Conservation (phyloP, 305 asterid species). For the Rubia balearica region DNA sequence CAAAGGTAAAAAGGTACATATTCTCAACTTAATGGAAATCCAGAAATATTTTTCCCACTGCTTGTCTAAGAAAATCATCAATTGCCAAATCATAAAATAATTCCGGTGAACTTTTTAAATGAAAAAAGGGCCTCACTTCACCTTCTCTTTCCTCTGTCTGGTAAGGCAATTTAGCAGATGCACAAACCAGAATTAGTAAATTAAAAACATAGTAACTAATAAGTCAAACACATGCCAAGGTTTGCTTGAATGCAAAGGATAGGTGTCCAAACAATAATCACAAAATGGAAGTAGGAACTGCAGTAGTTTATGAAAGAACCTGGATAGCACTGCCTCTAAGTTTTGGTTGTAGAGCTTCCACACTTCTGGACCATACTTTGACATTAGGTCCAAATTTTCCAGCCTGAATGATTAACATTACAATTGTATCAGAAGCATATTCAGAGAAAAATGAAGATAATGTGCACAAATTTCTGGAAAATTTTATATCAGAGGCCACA, state of each 20-base stretch:
- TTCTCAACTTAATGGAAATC: neutral
- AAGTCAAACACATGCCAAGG: neutral
- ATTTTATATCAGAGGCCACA: neutral
- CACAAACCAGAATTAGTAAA: neutral
- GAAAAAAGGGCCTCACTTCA: neutral
- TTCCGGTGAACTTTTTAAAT: neutral
- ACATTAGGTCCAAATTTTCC: conserved; percentile 88
- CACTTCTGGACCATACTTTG: conserved; percentile 84
- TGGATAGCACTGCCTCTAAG: conserved; percentile 70
- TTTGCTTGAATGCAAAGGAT: neutral
- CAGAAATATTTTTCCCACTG: neutral
- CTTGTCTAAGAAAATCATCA: neutral
- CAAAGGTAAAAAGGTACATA: neutral
- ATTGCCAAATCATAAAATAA: neutral
- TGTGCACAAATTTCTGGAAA: neutral
- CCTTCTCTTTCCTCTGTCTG: neutral
- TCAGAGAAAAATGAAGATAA: neutral
- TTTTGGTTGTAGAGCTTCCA: conserved; percentile 83
- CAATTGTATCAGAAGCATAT: neutral
- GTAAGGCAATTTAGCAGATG: neutral
- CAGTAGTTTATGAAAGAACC: conserved; percentile 32
- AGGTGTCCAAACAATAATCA: neutral
- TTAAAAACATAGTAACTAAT: neutral
- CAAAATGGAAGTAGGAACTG: neutral
- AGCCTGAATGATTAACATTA: conserved; percentile 40